phyloP scores from a whole-genome alignment of 2,329 filamentous ascomycete species.

The Aureobasidium uvarum region DNA sequence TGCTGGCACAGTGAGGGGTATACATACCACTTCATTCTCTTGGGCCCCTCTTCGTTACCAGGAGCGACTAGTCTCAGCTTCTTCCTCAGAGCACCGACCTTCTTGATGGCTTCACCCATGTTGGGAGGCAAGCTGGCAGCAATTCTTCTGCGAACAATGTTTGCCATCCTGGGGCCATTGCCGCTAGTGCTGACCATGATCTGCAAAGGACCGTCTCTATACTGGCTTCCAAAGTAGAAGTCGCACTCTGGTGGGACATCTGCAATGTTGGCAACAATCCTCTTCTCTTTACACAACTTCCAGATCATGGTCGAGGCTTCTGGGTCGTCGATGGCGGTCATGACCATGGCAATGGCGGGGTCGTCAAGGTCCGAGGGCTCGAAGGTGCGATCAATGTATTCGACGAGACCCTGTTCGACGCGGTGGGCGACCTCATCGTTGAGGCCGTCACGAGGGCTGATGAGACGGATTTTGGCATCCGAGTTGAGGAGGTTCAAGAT shows the following conservation, averaged over 20 bases:
- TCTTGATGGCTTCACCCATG: conserved; percentile 79
- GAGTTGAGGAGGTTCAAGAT: conserved; percentile 94
- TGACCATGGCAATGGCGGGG: conserved; percentile 70
- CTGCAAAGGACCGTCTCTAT: conserved; percentile 91
- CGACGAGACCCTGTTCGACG: conserved; percentile 70
- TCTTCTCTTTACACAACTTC: conserved; percentile 83
- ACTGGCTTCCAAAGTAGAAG: conserved; percentile 96
- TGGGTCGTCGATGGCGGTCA: conserved; percentile 91
- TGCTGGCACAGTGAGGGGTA: neutral
- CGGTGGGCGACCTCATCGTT: conserved; percentile 87
- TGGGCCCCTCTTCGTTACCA: conserved; percentile 68
- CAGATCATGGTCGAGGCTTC: conserved; percentile 87
- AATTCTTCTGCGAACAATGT: conserved; percentile 79
- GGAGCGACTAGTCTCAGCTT: conserved; percentile 78
- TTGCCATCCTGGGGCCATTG: conserved; percentile 87
- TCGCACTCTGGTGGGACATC: conserved; percentile 97
- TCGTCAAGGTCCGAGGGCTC: conserved; percentile 80
- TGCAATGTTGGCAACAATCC: conserved; percentile 90
- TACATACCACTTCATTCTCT: conserved; percentile 82
- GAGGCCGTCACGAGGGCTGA: conserved; percentile 75
- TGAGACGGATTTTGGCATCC: conserved; percentile 83
- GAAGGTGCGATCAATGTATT: conserved; percentile 79
- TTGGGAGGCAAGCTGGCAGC: conserved; percentile 72
- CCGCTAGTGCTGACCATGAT: conserved; percentile 99
- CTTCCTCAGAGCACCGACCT: conserved; percentile 74